Evolutionary conservation across 2,329 filamentous ascomycete genomes (phyloP), one percentile per base, ranked within the genome.

Genomic region (Scedosporium boydii): DNA sequence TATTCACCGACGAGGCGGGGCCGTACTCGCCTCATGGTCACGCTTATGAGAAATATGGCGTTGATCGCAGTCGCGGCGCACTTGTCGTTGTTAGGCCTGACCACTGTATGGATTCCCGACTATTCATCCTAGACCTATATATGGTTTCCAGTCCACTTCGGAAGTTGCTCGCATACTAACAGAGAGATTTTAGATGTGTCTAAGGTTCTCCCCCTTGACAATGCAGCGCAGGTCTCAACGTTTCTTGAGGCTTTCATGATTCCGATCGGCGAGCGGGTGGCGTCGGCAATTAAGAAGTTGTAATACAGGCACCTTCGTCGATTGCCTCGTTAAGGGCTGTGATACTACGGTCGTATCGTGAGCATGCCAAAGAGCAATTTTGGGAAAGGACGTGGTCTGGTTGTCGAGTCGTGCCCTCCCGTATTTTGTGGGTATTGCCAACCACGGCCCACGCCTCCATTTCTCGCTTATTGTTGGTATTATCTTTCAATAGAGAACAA

Each of bases 81-180:
- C 71, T 84, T 3, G 78, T 88, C 1, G 73, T 86, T 2, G 74
- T 84, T 1, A 71, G 87, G 61, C 87, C 87, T 3, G 87, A 90
- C 74, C 84, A 87, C 70, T 85, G 82, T 83, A 71, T 73, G 80
- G 16, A 42, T 58, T 29, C 56, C 56, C 56, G 16, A 9, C 16
- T n/a, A 18, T 58, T 21, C 34, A 9, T 21, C 56, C 16, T 38
- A 3, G n/a, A 18, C 14, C 18, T 12, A 12, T 3, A 16, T 29
- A 10, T 27, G n/a, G 14, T 57, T 27, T 27, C 18, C 6, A 21
- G 4, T 26, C 1, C n/a, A 18, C 18, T 48, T n/a, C 7, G n/a
- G 44, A n/a, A n/a, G 44, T 55, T 23, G 16, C 18, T 9, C 51
- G 23, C 4, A 23, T 23, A 6, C 23, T 55, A 23, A 27, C n/a